These are phyloP conservation scores for Mycena vulgaris DNA, from an alignment of 768 basidiomycete genomes.

Conservation along the genomic window DNA sequence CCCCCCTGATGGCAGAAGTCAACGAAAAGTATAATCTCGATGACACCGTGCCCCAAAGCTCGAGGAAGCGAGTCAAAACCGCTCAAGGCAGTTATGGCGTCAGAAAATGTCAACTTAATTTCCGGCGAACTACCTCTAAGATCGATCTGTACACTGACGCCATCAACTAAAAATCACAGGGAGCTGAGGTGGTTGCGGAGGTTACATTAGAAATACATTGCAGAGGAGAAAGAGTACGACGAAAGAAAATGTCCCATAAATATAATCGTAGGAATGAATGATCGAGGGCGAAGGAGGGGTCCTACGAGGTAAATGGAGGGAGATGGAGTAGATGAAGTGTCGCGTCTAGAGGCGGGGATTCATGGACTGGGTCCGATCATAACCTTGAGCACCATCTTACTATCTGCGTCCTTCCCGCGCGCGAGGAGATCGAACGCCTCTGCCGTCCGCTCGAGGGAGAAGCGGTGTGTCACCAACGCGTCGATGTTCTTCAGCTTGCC, in stretches of 20 bases:
- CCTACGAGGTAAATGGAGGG: not conserved
- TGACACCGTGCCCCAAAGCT: constrained; percentile 6
- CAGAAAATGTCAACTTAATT: not conserved
- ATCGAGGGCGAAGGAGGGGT: not conserved
- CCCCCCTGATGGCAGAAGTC: constrained; percentile 5
- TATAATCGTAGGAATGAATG: constrained; percentile 23
- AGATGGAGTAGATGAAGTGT: not conserved
- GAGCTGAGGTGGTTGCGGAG: constrained; percentile 2
- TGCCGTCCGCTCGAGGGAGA: constrained; percentile 73
- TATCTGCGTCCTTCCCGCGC: constrained; percentile 83
- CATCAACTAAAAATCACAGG: not conserved
- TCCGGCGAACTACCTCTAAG: constrained; percentile 3
- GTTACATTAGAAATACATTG: constrained; percentile 35
- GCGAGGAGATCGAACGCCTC: constrained; percentile 88
- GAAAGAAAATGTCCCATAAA: constrained; percentile 14
- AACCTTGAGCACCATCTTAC: constrained; percentile 90
- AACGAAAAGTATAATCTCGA: not conserved
- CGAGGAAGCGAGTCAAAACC: not conserved
- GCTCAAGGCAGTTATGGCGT: not conserved
- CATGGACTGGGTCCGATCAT: constrained; percentile 68
- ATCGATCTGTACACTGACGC: not conserved
- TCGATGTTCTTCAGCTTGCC: constrained; percentile 76
- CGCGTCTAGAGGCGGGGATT: constrained; percentile 9
- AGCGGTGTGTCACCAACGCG: constrained; percentile 86
- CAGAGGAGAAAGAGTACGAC: not conserved